Conservation (phyloP, 2,329 filamentous ascomycete genomes). For the Cytospora leucostoma region DNA sequence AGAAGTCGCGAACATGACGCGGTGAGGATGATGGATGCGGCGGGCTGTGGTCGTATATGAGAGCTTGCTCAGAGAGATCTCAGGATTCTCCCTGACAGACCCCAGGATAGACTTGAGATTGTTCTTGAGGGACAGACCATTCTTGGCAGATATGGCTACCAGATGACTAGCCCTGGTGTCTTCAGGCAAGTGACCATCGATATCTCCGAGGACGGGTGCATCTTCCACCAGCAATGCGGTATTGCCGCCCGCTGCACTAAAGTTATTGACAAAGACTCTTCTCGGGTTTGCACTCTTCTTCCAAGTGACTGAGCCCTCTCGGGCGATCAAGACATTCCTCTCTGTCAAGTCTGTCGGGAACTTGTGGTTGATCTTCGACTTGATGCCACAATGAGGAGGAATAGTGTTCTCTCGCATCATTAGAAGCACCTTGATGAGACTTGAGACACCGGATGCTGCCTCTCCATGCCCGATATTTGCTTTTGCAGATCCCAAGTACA, state of each 20-base stretch:
- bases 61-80: conserved; percentile 54
- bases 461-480: conserved; percentile 26
- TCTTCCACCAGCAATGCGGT: conserved; percentile 67
- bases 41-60: conserved; percentile 71
- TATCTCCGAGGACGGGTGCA: conserved; percentile 38
- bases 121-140: conserved; percentile 56
- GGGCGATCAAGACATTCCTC: conserved; percentile 17
- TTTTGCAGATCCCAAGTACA: conserved; percentile 65
- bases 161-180: conserved; percentile 60
- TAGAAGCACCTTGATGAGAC: conserved; percentile 31
- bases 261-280: conserved; percentile 64
- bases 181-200: conserved; percentile 26
- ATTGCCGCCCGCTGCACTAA: conserved; percentile 71
- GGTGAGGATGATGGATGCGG: conserved; percentile 59
- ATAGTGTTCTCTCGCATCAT: conserved; percentile 29
- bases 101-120: conserved; percentile 57
- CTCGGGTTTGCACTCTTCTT: conserved; percentile 43
- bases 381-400: conserved; percentile 31
- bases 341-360: conserved; percentile 32
- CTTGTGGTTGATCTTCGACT: conserved; percentile 29
- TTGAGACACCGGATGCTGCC: conserved; percentile 26
- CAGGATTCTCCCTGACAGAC: conserved; percentile 54
- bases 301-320: conserved; percentile 61
- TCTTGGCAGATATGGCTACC: conserved; percentile 58
- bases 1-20: conserved; percentile 49